A percentile compares a stretch with the other conserved stretches of the same genome.
Evolutionary conservation across 169 alveolate genomes (phyloP).

Genomic region (Plasmodium adleri): DNA sequence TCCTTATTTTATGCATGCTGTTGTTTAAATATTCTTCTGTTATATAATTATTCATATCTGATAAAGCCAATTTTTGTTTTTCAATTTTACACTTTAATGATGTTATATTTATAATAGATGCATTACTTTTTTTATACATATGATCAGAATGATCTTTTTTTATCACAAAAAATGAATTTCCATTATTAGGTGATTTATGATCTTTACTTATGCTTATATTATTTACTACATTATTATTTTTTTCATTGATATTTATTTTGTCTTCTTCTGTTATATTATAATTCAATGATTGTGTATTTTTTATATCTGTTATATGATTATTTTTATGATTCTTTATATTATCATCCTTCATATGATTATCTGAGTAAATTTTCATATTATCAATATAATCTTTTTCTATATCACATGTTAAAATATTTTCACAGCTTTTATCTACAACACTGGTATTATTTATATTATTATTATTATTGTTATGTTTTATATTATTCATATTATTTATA

Average conservation of each 20-base stretch:
- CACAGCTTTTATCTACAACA: background rate
- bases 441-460: background rate
- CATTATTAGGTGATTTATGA: too few species aligned
- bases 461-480: background rate
- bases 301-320: too few species aligned
- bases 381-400: too few species aligned
- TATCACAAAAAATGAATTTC: background rate
- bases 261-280: too few species aligned
- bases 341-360: too few species aligned
- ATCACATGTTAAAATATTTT: background rate
- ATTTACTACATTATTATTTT: background rate
- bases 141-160: background rate
- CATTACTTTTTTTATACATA: background rate
- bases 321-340: too few species aligned
- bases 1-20: slow-evolving; percentile 5
- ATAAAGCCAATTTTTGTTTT: slow-evolving; percentile 15
- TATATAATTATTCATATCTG: slow-evolving; percentile 18
- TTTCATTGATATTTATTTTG: too few species aligned
- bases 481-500: background rate
- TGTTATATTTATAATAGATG: slow-evolving; percentile 21
- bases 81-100: slow-evolving; percentile 29
- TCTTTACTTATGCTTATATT: too few species aligned
- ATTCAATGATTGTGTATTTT: too few species aligned
- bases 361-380: too few species aligned
- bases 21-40: background rate